phyloP scores from a whole-genome alignment of 2,329 filamentous ascomycete genomes.

The Penicillium sp. region DNA sequence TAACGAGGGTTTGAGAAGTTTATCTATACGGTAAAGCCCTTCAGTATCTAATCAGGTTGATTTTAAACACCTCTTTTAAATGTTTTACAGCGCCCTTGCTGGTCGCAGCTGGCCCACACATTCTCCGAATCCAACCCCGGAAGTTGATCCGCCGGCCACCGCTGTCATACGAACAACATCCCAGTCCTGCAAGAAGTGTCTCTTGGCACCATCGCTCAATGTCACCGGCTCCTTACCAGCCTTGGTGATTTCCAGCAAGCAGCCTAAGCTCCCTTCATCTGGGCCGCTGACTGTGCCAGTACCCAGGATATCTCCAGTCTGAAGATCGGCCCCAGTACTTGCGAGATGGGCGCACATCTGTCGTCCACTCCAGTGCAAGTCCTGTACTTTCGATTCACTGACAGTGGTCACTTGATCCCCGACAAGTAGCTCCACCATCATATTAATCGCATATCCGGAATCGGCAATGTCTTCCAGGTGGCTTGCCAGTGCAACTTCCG shows the following conservation, averaged over 20 bases:
- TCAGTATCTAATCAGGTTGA: not conserved
- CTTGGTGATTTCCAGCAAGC: conserved; percentile 30
- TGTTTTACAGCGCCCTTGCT: not conserved
- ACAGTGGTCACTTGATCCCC: conserved; percentile 5
- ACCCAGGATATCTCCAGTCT: conserved; percentile 32
- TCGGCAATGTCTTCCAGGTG: conserved; percentile 20
- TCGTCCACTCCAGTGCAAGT: conserved; percentile 30
- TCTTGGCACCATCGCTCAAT: conserved; percentile 17
- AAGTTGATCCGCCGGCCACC: conserved; percentile 18
- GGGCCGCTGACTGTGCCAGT: conserved; percentile 34
- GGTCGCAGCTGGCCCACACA: conserved; percentile 19
- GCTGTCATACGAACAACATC: conserved; percentile 31
- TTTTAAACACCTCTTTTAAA: not conserved
- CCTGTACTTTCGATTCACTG: conserved; percentile 16
- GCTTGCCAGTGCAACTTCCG: conserved; percentile 9
- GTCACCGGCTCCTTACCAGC: conserved; percentile 23
- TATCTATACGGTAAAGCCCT: not conserved
- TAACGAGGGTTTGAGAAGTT: not conserved
- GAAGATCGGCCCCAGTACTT: conserved; percentile 27
- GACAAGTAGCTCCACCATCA: conserved; percentile 21
- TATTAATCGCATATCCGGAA: conserved; percentile 23
- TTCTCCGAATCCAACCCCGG: conserved; percentile 33
- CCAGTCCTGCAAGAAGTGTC: conserved; percentile 27
- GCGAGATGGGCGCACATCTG: conserved; percentile 34
- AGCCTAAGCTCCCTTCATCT: conserved; percentile 23